A percentile compares a stretch with the other conserved stretches of the same genome.
Evolutionary conservation across 345 rosid genomes (phyloP).

Genomic region (Rhizophora mangle): DNA sequence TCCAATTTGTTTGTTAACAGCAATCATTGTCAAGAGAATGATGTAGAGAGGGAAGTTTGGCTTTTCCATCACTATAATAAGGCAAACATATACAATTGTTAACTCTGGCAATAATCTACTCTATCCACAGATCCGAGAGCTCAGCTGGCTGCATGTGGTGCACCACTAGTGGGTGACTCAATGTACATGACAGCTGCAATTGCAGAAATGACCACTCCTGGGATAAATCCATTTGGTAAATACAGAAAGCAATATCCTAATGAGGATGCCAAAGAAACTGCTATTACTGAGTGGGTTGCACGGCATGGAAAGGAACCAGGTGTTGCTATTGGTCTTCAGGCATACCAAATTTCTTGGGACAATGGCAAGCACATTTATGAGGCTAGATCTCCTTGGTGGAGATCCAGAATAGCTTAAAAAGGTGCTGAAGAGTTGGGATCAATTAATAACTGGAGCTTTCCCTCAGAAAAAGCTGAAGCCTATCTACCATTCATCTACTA

Average conservation of each 20-base stretch:
- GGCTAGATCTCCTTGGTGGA: conserved; percentile 94
- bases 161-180: conserved; percentile 87
- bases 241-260: conserved; percentile 23
- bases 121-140: conserved; percentile 66
- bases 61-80: too few species aligned
- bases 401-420: conserved; percentile 20
- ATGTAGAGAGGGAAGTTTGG: too few species aligned
- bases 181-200: conserved; percentile 86
- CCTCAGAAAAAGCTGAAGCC: neutral
- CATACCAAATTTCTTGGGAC: conserved; percentile 87
- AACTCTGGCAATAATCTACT: too few species aligned
- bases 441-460: neutral
- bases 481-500: neutral
- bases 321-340: conserved; percentile 84
- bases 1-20: too few species aligned
- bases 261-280: conserved; percentile 52
- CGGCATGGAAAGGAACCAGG: conserved; percentile 74
- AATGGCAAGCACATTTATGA: conserved; percentile 57
- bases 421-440: conserved; percentile 4
- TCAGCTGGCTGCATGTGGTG: conserved; percentile 84
- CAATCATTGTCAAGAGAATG: too few species aligned
- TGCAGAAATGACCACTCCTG: conserved; percentile 60
- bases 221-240: conserved; percentile 67
- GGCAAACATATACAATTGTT: too few species aligned
- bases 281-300: conserved; percentile 58